These are phyloP conservation scores for Microcyclospora tardicrescens DNA, from an alignment of 2,329 filamentous ascomycete genomes.

Conservation along the genomic window DNA sequence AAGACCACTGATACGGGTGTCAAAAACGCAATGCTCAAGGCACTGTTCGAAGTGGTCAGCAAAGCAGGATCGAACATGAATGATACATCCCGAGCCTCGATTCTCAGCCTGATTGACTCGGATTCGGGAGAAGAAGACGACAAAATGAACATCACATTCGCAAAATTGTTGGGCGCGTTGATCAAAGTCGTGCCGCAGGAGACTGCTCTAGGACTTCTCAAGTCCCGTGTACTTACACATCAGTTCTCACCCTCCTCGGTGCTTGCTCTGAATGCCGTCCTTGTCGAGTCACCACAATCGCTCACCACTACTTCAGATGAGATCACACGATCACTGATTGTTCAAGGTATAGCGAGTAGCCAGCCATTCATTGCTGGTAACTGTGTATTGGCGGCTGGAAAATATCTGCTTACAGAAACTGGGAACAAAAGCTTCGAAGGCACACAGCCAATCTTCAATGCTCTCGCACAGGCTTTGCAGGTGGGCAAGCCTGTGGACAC, in stretches of 20 bases:
- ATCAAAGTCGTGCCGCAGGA: slow-evolving; percentile 74
- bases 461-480: slow-evolving; percentile 59
- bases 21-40: slow-evolving; percentile 91
- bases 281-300: slow-evolving; percentile 63
- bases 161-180: slow-evolving; percentile 76
- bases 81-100: slow-evolving; percentile 72
- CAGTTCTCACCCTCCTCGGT: slow-evolving; percentile 68
- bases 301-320: slow-evolving; percentile 57
- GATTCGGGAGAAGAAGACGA: slow-evolving; percentile 54
- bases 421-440: slow-evolving; percentile 59
- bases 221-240: slow-evolving; percentile 64
- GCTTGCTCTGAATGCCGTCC: slow-evolving; percentile 74
- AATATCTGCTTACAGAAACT: slow-evolving; percentile 61
- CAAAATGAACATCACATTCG: slow-evolving; percentile 75
- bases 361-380: slow-evolving; percentile 63
- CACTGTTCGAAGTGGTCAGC: slow-evolving; percentile 88
- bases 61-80: slow-evolving; percentile 94
- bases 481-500: slow-evolving; percentile 71
- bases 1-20: slow-evolving; percentile 82
- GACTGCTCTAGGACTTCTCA: slow-evolving; percentile 48
- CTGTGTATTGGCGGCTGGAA: slow-evolving; percentile 76
- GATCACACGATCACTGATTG: slow-evolving; percentile 64
- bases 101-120: slow-evolving; percentile 76
- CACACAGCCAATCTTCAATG: slow-evolving; percentile 66
- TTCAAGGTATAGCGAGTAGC: slow-evolving; percentile 63